Percentiles rank a stretch among this genome's conserved stretches.
These are phyloP conservation scores for Teunomyces panamensis DNA, from an alignment of 805 yeast species.

Conservation along the genomic window DNA sequence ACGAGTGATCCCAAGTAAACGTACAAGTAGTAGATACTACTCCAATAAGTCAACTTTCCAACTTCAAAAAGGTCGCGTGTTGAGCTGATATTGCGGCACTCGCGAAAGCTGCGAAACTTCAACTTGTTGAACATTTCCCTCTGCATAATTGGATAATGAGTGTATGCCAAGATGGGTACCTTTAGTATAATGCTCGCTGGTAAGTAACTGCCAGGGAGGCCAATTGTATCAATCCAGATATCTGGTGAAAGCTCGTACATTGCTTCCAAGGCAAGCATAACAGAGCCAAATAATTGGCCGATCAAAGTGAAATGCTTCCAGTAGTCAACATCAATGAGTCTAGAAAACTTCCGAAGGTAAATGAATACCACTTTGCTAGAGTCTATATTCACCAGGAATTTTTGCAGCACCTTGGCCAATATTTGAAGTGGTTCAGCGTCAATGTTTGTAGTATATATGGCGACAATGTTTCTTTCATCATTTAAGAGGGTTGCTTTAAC, in stretches of 20 bases:
- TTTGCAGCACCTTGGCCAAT: constrained; percentile 47
- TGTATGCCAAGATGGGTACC: constrained; percentile 80
- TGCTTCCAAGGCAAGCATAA: constrained; percentile 68
- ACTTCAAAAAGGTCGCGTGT: constrained; percentile 17
- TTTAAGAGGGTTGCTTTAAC: constrained; percentile 62
- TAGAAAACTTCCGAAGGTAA: constrained; percentile 49
- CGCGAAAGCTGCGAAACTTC: constrained; percentile 22
- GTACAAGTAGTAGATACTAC: constrained; percentile 59
- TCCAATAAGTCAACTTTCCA: constrained; percentile 64
- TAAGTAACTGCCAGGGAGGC: constrained; percentile 85
- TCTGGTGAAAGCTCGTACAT: constrained; percentile 71
- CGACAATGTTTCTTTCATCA: constrained; percentile 51
- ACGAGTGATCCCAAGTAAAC: constrained; percentile 64
- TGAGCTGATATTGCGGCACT: constrained; percentile 16
- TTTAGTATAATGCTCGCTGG: constrained; percentile 52
- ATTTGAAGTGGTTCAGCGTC: constrained; percentile 50
- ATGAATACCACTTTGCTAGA: constrained; percentile 56
- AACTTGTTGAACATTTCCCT: constrained; percentile 77
- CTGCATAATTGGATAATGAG: constrained; percentile 94
- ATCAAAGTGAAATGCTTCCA: constrained; percentile 81
- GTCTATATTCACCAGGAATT: constrained; percentile 57
- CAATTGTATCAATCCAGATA: constrained; percentile 92
- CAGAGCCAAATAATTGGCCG: constrained; percentile 85
- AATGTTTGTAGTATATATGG: constrained; percentile 69
- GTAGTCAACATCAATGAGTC: constrained; percentile 62